These are phyloP conservation scores for Podospora sp. DNA, from an alignment of 495 filamentous ascomycete species.

Conservation along the genomic window DNA sequence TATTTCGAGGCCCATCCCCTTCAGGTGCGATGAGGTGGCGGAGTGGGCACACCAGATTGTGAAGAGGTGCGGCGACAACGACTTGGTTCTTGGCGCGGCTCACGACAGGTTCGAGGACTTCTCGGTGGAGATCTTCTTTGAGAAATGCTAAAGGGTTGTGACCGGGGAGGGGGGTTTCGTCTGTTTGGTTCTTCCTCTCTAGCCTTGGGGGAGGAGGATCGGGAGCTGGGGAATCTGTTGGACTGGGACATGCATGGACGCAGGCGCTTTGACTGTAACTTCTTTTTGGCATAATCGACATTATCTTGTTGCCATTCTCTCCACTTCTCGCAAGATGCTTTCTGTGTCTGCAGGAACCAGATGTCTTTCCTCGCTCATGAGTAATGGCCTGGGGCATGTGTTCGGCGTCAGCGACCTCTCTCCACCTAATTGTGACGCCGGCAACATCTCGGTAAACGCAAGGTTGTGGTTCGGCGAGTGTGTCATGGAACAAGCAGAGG, in stretches of 20 bases:
- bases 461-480: not conserved
- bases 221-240: too few species aligned
- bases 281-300: too few species aligned
- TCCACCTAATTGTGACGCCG: not conserved
- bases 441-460: not conserved
- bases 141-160: not conserved
- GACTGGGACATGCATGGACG: too few species aligned
- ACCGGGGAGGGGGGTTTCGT: not conserved
- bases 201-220: not conserved
- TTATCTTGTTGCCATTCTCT: too few species aligned
- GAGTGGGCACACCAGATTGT: not conserved
- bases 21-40: not conserved
- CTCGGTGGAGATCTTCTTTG: slow-evolving; percentile 5
- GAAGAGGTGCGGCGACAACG: slow-evolving; percentile 1
- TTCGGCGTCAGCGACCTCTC: too few species aligned
- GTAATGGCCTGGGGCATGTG: too few species aligned
- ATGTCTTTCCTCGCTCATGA: too few species aligned
- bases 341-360: too few species aligned
- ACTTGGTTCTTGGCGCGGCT: slow-evolving; percentile 4
- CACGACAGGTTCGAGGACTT: not conserved
- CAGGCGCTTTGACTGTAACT: too few species aligned
- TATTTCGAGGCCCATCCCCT: not conserved
- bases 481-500: too few species aligned
- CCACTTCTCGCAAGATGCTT: too few species aligned
- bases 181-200: not conserved